These are phyloP conservation scores for Mortierella alpina DNA, from an alignment of 192 early-diverging fungal species.

Conservation along the genomic window DNA sequence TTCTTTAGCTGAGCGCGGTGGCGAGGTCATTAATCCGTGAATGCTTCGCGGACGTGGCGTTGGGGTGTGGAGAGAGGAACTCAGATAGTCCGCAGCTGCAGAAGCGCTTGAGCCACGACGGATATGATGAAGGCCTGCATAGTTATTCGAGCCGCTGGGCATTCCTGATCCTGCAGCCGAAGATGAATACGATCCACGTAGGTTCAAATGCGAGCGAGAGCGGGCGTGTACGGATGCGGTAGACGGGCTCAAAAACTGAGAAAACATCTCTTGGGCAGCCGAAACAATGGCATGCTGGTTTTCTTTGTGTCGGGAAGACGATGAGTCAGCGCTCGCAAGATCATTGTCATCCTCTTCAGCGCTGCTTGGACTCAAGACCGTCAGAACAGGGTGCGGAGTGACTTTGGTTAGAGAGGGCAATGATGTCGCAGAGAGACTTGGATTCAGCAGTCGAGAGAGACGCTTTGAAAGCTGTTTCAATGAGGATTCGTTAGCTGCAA, in stretches of 20 bases:
- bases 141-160: no score
- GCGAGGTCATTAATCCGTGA: not conserved
- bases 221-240: not conserved
- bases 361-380: not conserved
- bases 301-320: not conserved
- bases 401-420: conserved; percentile 26
- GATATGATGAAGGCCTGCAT: no score
- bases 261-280: conserved; percentile 8
- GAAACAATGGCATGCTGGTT: not conserved
- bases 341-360: not conserved
- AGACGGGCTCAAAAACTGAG: conserved; percentile 17
- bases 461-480: conserved; percentile 24
- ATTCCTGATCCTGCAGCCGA: no score
- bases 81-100: not conserved
- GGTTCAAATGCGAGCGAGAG: conserved; percentile 17
- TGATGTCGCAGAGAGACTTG: conserved; percentile 25
- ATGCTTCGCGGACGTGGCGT: not conserved
- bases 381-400: conserved; percentile 22
- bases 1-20: not conserved
- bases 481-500: not conserved
- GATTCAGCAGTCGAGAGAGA: conserved; percentile 24
- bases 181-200: not conserved
- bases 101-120: not conserved
- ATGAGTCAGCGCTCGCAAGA: not conserved
- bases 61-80: no score